Conservation (phyloP, 139 green algal species). For the Volvox reticuliferus region DNA sequence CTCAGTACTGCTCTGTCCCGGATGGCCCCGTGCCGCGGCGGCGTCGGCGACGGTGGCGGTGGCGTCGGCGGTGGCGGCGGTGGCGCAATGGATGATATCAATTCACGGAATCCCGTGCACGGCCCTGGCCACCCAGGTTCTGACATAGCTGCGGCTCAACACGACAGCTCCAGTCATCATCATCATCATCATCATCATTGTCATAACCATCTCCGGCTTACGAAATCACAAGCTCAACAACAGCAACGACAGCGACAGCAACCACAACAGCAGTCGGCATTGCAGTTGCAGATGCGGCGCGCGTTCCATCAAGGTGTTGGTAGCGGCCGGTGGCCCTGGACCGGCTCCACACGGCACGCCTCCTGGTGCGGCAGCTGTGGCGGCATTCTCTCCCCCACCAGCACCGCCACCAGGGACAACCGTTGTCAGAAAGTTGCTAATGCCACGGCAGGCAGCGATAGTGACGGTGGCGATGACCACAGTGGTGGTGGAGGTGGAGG, state of each 20-base stretch:
- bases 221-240: neutral
- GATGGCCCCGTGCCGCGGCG: neutral
- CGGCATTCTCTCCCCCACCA: neutral
- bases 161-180: neutral
- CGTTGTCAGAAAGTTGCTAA: no score
- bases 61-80: neutral
- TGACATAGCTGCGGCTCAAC: neutral
- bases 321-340: neutral
- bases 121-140: no score
- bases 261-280: neutral
- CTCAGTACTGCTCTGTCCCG: neutral
- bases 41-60: neutral
- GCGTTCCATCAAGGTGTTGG: neutral
- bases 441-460: no score
- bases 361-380: neutral
- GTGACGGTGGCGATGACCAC: no score
- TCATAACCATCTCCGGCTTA: neutral
- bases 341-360: neutral
- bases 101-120: no score
- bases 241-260: neutral
- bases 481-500: no score
- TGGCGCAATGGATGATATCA: neutral
- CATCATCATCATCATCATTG: neutral
- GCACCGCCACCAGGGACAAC: no score
- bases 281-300: neutral